phyloP scores from a whole-genome alignment of 352 stramenopile genomes.

The Aphanomyces euteiches region DNA sequence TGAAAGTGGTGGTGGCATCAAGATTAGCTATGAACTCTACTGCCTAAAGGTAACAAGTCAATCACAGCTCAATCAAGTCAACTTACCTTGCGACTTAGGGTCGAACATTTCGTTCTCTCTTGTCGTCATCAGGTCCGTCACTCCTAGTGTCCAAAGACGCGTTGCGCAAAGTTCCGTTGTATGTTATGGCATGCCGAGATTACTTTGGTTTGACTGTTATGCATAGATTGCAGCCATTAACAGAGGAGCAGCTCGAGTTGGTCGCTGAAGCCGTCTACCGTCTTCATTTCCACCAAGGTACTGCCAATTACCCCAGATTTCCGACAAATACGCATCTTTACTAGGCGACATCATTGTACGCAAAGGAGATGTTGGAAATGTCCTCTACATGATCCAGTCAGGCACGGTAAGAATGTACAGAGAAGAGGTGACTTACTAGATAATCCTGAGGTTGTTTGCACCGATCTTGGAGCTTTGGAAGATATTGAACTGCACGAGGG shows the following conservation, averaged over 20 bases:
- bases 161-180: constrained; percentile 44
- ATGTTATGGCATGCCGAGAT: not conserved
- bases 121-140: constrained; percentile 32
- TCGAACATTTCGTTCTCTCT: constrained; percentile 53
- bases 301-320: not conserved
- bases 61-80: no score
- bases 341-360: constrained; percentile 65
- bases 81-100: constrained; percentile 23
- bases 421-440: no score
- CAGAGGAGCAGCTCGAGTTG: constrained; percentile 43
- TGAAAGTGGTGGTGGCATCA: no score
- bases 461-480: constrained; percentile 47
- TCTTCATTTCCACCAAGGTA: constrained; percentile 42
- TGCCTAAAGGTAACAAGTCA: constrained; percentile 9
- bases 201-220: not conserved
- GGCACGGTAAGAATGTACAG: constrained; percentile 37
- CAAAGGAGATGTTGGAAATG: constrained; percentile 64
- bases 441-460: constrained; percentile 38
- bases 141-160: constrained; percentile 47
- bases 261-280: constrained; percentile 46
- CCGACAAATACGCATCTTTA: constrained; percentile 30
- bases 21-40: not conserved
- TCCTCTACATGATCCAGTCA: constrained; percentile 78
- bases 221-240: constrained; percentile 38
- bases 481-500: constrained; percentile 52